phyloP scores from a whole-genome alignment of 1,284 basidiomycete genomes.

The Sutorius eximius region DNA sequence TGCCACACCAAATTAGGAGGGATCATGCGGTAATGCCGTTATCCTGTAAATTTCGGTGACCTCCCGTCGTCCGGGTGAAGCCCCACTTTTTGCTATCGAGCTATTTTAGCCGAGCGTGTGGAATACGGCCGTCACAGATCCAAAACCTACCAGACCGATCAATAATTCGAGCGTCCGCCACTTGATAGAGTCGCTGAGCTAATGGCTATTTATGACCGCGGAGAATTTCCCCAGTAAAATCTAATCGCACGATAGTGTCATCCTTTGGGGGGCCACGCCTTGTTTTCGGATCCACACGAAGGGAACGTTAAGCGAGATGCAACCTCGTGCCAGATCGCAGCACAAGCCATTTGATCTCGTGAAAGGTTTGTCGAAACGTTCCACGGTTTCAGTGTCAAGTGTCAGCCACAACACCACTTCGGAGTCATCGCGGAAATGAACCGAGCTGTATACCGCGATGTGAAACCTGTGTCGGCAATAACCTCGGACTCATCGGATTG shows the following conservation, averaged over 20 bases:
- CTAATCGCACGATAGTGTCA: neutral
- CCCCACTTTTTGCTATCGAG: conserved; percentile 10
- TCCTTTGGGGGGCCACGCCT: neutral
- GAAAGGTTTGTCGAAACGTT: neutral
- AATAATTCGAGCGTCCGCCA: neutral
- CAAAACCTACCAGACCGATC: neutral
- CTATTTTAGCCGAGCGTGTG: conserved; percentile 10
- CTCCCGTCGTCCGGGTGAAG: conserved; percentile 5
- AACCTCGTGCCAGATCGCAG: neutral
- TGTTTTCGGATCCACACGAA: neutral
- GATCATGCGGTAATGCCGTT: conserved; percentile 12
- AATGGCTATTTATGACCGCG: no score
- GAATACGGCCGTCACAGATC: neutral
- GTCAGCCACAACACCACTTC: neutral
- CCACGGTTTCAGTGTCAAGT: neutral
- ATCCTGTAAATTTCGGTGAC: neutral
- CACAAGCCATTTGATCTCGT: neutral
- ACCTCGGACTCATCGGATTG: neutral
- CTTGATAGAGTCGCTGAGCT: neutral
- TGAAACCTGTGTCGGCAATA: neutral
- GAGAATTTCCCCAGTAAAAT: neutral
- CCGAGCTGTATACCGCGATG: neutral
- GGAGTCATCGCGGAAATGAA: neutral
- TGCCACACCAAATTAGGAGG: conserved; percentile 4
- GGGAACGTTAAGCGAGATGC: neutral